phyloP scores from a whole-genome alignment of 495 filamentous ascomycete species.

The Melanomma pulvis-pyrius region DNA sequence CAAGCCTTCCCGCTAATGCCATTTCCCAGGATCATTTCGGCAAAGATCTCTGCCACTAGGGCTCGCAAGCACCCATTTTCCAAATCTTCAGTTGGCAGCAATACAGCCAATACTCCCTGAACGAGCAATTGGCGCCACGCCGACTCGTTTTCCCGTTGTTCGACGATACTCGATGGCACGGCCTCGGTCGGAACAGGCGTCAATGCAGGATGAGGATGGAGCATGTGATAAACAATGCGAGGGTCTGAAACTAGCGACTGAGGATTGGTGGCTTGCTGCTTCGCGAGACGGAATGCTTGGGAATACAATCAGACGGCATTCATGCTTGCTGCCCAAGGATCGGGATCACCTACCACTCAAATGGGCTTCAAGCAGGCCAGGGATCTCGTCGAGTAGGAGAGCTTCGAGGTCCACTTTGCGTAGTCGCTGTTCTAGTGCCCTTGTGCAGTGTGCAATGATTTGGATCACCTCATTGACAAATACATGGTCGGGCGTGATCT shows the following conservation, averaged over 20 bases:
- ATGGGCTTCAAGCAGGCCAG: conserved; percentile 78
- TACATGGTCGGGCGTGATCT: conserved; percentile 84
- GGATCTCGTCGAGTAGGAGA: conserved; percentile 85
- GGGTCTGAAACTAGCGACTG: conserved; percentile 60
- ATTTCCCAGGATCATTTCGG: conserved; percentile 81
- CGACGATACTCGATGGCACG: conserved; percentile 53
- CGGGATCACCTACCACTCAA: conserved; percentile 65
- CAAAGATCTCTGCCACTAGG: conserved; percentile 81
- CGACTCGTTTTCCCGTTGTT: conserved; percentile 74
- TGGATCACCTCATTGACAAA: conserved; percentile 85
- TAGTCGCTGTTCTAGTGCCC: conserved; percentile 81
- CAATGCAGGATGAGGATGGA: conserved; percentile 78
- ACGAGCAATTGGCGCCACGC: conserved; percentile 81
- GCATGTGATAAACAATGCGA: conserved; percentile 76
- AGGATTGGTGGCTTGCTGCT: conserved; percentile 54
- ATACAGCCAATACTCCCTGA: conserved; percentile 72
- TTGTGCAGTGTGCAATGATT: conserved; percentile 86
- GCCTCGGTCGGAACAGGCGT: conserved; percentile 69
- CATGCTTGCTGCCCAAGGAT: conserved; percentile 16
- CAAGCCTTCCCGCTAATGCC: conserved; percentile 74
- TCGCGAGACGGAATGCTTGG: conserved; percentile 47
- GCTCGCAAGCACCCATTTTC: conserved; percentile 80
- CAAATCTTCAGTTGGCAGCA: conserved; percentile 90
- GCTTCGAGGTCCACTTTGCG: conserved; percentile 79
- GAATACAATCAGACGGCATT: conserved; percentile 13